Percentiles rank a stretch among this genome's conserved stretches.
Conservation (phyloP, 768 basidiomycete species). For the Tulasnella sp. region DNA sequence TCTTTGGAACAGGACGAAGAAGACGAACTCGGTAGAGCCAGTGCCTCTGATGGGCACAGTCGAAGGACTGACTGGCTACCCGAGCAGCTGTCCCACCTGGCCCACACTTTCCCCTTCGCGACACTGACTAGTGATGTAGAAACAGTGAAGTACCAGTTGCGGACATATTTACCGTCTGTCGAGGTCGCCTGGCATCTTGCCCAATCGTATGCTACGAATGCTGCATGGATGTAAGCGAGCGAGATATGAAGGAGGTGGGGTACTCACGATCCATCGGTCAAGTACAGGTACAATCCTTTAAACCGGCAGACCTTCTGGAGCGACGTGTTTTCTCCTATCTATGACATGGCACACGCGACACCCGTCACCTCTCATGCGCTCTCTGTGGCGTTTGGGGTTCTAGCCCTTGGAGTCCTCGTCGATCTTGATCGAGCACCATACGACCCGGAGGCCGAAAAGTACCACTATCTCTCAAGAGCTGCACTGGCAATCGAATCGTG, state of each 20-base stretch:
- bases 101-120: slow-evolving; percentile 26
- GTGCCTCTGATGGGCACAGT: background rate
- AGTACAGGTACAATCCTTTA: slow-evolving; percentile 29
- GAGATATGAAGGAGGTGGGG: background rate
- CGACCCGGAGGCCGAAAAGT: slow-evolving; percentile 31
- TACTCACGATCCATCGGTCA: slow-evolving; percentile 19
- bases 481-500: slow-evolving; percentile 28
- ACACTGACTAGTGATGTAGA: slow-evolving; percentile 22
- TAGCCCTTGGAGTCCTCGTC: slow-evolving; percentile 60
- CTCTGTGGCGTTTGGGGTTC: slow-evolving; percentile 59
- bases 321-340: slow-evolving; percentile 27
- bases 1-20: slow-evolving; percentile 17
- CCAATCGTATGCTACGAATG: slow-evolving; percentile 26
- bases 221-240: slow-evolving; percentile 30
- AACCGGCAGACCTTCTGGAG: slow-evolving; percentile 25
- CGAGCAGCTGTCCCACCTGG: slow-evolving; percentile 7
- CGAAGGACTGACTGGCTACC: slow-evolving; percentile 17
- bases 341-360: slow-evolving; percentile 19
- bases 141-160: slow-evolving; percentile 22
- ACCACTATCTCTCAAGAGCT: slow-evolving; percentile 29
- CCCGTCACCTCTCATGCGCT: slow-evolving; percentile 47
- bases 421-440: slow-evolving; percentile 56
- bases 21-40: slow-evolving; percentile 27
- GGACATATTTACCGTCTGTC: background rate
- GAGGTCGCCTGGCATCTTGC: slow-evolving; percentile 16